A percentile compares a stretch with the other conserved stretches of the same genome.
Evolutionary conservation across 768 basidiomycete species (phyloP).

Genomic region (Agaricus sinodeliciosus): DNA sequence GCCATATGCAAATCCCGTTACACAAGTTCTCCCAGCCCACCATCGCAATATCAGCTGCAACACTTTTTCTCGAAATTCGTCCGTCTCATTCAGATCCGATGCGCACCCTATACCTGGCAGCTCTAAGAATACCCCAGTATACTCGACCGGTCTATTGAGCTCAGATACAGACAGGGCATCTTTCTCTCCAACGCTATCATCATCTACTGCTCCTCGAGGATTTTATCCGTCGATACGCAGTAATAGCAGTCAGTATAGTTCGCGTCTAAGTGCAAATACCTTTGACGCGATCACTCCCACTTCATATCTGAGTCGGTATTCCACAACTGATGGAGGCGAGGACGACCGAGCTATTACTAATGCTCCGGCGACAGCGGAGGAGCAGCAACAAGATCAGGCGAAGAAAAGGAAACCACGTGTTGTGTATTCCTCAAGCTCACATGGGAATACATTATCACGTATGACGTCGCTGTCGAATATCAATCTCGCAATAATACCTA

Average conservation of each 20-base stretch:
- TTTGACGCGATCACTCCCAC: constrained; percentile 4
- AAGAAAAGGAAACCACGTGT: constrained; percentile 24
- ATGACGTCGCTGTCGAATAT: constrained; percentile 17
- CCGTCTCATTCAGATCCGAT: constrained; percentile 10
- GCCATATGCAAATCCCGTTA: neutral
- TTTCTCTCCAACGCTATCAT: neutral
- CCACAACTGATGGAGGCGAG: neutral
- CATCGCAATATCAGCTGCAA: constrained; percentile 18
- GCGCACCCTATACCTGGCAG: neutral
- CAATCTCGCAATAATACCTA: neutral
- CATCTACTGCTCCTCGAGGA: neutral
- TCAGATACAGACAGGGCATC: neutral
- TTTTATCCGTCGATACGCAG: constrained; percentile 2
- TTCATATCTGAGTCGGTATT: neutral
- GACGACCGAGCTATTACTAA: neutral
- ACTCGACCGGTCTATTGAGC: neutral
- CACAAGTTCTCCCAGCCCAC: constrained; percentile 13
- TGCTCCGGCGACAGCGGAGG: neutral
- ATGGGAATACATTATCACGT: constrained; percentile 19
- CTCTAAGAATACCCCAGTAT: neutral
- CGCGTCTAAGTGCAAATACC: neutral
- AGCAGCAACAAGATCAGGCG: neutral
- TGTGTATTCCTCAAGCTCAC: constrained; percentile 25
- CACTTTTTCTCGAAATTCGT: constrained; percentile 19
- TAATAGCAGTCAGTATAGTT: neutral